Evolutionary conservation across 2,329 filamentous ascomycete genomes (phyloP).

Genomic region (Fusarium sp.): DNA sequence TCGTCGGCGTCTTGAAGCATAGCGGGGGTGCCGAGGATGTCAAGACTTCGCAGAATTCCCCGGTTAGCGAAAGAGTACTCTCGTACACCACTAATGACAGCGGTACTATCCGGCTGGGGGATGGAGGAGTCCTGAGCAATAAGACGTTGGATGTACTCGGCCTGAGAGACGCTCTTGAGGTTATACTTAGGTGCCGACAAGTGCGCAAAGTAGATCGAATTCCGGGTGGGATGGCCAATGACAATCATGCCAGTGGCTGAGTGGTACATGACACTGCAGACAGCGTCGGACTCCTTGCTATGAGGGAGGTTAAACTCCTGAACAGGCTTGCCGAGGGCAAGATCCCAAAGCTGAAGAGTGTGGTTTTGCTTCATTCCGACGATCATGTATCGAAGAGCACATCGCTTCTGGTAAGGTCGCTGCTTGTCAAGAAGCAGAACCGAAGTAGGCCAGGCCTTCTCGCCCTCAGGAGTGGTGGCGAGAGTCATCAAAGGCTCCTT

Average conservation of each 20-base stretch:
- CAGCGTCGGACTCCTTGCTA: slow-evolving; percentile 95
- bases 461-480: slow-evolving; percentile 85
- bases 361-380: slow-evolving; percentile 99
- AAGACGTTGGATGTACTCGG: slow-evolving; percentile 85
- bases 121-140: slow-evolving; percentile 78
- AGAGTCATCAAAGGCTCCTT: slow-evolving; percentile 89
- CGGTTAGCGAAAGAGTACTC: slow-evolving; percentile 93
- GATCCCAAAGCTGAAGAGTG: slow-evolving; percentile 97
- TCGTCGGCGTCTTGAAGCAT: slow-evolving; percentile 74
- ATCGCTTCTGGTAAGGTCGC: slow-evolving; percentile 89
- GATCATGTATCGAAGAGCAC: slow-evolving; percentile 93
- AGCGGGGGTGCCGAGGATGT: slow-evolving; percentile 82
- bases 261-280: slow-evolving; percentile 97
- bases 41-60: slow-evolving; percentile 88
- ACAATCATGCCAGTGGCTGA: slow-evolving; percentile 92
- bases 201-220: slow-evolving; percentile 97
- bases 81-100: slow-evolving; percentile 95
- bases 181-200: slow-evolving; percentile 94
- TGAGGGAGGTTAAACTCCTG: slow-evolving; percentile 98
- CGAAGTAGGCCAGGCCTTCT: slow-evolving; percentile 97
- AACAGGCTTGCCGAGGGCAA: slow-evolving; percentile 93
- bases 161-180: slow-evolving; percentile 85
- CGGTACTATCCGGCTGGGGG: slow-evolving; percentile 91
- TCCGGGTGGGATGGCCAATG: slow-evolving; percentile 94
- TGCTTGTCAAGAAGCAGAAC: slow-evolving; percentile 97